Evolutionary conservation across 2,329 filamentous ascomycete genomes (phyloP), one percentile per base, ranked within the genome.

Genomic region (Rasamsonia emersonii): DNA sequence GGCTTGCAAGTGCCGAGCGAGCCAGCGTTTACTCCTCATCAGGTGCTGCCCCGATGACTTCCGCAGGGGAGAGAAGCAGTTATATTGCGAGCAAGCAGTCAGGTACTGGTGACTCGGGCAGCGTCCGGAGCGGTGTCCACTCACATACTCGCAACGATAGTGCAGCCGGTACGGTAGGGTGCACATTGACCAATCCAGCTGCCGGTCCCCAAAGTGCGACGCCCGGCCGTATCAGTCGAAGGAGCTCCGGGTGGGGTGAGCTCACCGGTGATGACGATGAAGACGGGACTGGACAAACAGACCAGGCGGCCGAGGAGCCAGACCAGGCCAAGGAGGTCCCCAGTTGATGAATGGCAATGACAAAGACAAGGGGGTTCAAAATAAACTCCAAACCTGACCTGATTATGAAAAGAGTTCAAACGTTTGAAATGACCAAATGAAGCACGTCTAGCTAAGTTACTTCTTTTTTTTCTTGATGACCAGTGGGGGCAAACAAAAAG

Each of bases 111-210:
- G 85, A 93, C 44, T 82, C 75, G 1, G 77, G 78, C 7, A 93
- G 86, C 50, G 66, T 93, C 18, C 73, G 84, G 33, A 93, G 85
- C 54, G 85, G 83, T 0, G 62, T 81, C 1, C 55, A 84, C 3
- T 82, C 84, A 1, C 88, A 94, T 54, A 76, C 74, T 2, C 73
- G 85, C 40, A 80, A 84, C 30, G 86, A 93, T 53, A 93, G 86
- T 58, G 75, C 89, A 33, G 81, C 70, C 39, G 82, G 83, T 16
- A 89, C 82, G 55, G 79, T 86, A 9, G 54, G 57, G 18, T 81
- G 76, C 43, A 77, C 79, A 9, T 58, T 86, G 21, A 71, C 72
- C 2, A 81, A 74, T 39, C 60, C 40, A 6, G 32, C 39, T 5
- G 30, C 28, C 15, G 29, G 26, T 17, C 54, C 62, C 24, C 41